phyloP scores from a whole-genome alignment of 208 protist genomes.

The Plasmodiophora brassicae region DNA sequence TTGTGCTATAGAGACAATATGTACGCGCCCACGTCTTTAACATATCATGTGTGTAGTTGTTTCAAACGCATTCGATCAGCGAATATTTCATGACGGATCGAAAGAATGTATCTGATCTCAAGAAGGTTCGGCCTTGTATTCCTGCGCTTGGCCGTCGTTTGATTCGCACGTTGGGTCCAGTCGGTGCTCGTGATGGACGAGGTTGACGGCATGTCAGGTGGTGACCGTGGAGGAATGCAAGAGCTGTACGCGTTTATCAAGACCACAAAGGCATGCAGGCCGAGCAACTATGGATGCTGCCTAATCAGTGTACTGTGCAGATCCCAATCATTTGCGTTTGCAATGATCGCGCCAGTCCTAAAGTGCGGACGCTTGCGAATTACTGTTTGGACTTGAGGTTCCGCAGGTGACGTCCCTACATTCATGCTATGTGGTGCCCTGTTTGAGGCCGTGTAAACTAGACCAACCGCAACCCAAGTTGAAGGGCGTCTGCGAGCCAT shows the following conservation, averaged over 20 bases:
- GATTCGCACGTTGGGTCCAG: not conserved
- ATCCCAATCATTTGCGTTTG: conserved; percentile 93
- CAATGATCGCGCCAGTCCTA: conserved; percentile 89
- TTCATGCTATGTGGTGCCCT: not conserved
- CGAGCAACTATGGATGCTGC: not conserved
- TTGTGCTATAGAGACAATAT: not conserved
- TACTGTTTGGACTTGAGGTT: conserved; percentile 90
- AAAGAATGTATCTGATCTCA: conserved; percentile 2
- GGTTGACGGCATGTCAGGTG: conserved; percentile 91
- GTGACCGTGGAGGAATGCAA: conserved; percentile 90
- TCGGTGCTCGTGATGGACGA: conserved; percentile 93
- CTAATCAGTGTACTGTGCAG: not conserved
- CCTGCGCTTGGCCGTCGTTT: not conserved
- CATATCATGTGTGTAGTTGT: conserved; percentile 14
- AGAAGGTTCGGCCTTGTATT: not conserved
- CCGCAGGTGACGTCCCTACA: not conserved
- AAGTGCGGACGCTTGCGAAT: conserved; percentile 85
- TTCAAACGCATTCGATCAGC: conserved; percentile 40
- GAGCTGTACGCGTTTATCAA: conserved; percentile 91
- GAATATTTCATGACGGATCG: conserved; percentile 53
- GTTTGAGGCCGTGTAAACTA: not conserved
- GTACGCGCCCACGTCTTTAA: not conserved
- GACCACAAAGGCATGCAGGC: conserved; percentile 68
- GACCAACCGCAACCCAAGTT: conserved; percentile 76
- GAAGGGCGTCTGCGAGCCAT: conserved; percentile 73